Percentiles rank a stretch among this genome's conserved stretches.
phyloP scores from a whole-genome alignment of 2,329 filamentous ascomycete genomes.

The Botrytis squamosa region DNA sequence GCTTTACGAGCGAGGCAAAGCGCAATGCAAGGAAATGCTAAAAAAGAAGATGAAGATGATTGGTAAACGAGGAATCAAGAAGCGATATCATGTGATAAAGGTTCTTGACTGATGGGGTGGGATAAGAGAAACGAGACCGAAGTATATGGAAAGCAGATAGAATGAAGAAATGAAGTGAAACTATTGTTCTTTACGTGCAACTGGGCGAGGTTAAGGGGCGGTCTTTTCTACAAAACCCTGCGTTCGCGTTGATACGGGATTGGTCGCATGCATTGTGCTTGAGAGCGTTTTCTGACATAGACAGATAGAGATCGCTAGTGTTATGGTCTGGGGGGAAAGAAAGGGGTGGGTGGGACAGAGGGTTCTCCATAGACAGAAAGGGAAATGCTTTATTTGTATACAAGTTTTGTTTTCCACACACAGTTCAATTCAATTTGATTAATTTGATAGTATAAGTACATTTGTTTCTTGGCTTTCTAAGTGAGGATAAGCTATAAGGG shows the following conservation, averaged over 20 bases:
- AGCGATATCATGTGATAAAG: not conserved
- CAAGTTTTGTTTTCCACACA: conserved; percentile 16
- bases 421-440: conserved; percentile 1
- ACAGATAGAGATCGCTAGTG: not conserved
- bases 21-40: conserved; percentile 57
- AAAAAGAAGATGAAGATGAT: conserved; percentile 39
- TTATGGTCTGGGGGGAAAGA: not conserved
- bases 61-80: conserved; percentile 31
- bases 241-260: not conserved
- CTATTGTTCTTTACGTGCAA: not conserved
- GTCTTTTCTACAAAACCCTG: not conserved
- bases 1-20: conserved; percentile 75
- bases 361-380: conserved; percentile 3
- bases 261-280: not conserved
- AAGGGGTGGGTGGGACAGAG: not conserved
- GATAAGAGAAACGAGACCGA: not conserved
- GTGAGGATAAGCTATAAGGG: not conserved
- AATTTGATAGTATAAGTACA: conserved; percentile 13
- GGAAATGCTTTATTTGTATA: conserved; percentile 15
- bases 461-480: not conserved
- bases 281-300: conserved; percentile 11
- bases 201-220: not conserved
- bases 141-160: conserved; percentile 7
- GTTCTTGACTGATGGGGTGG: not conserved
- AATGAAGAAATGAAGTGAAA: conserved; percentile 3